These are phyloP conservation scores for Vicia faba DNA, from an alignment of 306 rosid genomes.

Conservation along the genomic window DNA sequence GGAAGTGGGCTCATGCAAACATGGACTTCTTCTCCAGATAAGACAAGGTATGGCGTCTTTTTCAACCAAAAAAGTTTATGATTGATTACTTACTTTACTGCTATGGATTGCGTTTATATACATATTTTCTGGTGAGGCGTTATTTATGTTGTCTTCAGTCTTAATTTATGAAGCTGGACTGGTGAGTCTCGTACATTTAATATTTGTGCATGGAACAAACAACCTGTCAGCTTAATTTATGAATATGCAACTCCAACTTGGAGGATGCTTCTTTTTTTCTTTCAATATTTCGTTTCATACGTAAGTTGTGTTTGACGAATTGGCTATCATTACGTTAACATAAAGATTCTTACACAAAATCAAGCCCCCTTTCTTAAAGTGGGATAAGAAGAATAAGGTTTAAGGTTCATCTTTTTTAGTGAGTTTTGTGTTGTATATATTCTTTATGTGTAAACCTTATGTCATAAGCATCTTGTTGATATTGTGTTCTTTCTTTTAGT, in stretches of 20 bases:
- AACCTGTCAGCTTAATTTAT: background rate
- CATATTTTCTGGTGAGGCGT: background rate
- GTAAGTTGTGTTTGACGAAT: constrained; percentile 5
- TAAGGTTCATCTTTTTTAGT: background rate
- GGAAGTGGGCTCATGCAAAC: constrained; percentile 71
- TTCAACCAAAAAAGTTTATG: background rate
- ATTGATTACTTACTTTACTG: constrained; percentile 12
- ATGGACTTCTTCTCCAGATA: constrained; percentile 61
- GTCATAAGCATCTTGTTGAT: background rate
- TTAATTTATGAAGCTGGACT: background rate
- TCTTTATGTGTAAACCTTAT: constrained; percentile 15
- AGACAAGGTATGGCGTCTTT: constrained; percentile 51
- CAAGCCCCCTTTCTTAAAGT: background rate
- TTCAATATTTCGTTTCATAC: constrained; percentile 19
- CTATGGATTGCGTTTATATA: too few relatives aligned
- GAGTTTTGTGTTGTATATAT: constrained; percentile 6
- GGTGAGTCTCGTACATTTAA: background rate
- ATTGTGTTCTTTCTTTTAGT: constrained; percentile 24
- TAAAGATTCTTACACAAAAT: background rate
- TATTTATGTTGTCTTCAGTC: constrained; percentile 8
- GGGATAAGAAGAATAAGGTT: constrained; percentile 8
- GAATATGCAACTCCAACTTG: constrained; percentile 11
- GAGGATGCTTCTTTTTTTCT: constrained; percentile 16
- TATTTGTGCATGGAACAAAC: constrained; percentile 26
- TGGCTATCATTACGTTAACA: constrained; percentile 14